These are phyloP conservation scores for Wickerhamomyces canadensis DNA, from an alignment of 805 yeast species.

Conservation along the genomic window DNA sequence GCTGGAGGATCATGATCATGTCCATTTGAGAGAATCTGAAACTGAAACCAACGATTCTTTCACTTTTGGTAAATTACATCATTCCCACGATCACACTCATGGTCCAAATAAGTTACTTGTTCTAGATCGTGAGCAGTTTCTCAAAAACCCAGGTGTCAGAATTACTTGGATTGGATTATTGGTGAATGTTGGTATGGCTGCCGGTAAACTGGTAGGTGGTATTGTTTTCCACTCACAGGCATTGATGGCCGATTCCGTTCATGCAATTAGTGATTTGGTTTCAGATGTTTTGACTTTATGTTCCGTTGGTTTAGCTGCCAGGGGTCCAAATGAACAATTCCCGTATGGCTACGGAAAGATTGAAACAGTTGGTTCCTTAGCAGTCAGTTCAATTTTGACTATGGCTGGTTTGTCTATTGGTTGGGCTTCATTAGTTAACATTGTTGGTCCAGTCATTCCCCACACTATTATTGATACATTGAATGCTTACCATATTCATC, in stretches of 20 bases:
- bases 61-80: constrained; percentile 29
- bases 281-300: constrained; percentile 86
- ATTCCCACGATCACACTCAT: constrained; percentile 32
- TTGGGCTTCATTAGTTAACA: constrained; percentile 69
- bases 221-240: constrained; percentile 92
- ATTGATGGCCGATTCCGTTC: constrained; percentile 89
- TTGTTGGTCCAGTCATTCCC: constrained; percentile 65
- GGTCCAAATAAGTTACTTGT: constrained; percentile 28
- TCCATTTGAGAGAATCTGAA: constrained; percentile 37
- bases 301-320: constrained; percentile 73
- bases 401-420: constrained; percentile 91
- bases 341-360: constrained; percentile 92
- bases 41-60: constrained; percentile 36
- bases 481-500: constrained; percentile 43
- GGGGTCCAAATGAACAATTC: constrained; percentile 50
- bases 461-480: constrained; percentile 50
- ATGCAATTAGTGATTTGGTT: constrained; percentile 84
- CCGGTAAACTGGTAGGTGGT: constrained; percentile 85
- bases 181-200: constrained; percentile 81
- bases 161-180: constrained; percentile 89
- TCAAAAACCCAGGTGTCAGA: constrained; percentile 77
- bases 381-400: constrained; percentile 77
- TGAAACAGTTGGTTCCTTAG: constrained; percentile 86
- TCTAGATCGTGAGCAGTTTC: constrained; percentile 37
- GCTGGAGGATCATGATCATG: constrained; percentile 30